A percentile compares a stretch with the other conserved stretches of the same genome.
These are phyloP conservation scores for Aureococcus anophagefferens DNA, from an alignment of 108 stramenopile species.

Conservation along the genomic window DNA sequence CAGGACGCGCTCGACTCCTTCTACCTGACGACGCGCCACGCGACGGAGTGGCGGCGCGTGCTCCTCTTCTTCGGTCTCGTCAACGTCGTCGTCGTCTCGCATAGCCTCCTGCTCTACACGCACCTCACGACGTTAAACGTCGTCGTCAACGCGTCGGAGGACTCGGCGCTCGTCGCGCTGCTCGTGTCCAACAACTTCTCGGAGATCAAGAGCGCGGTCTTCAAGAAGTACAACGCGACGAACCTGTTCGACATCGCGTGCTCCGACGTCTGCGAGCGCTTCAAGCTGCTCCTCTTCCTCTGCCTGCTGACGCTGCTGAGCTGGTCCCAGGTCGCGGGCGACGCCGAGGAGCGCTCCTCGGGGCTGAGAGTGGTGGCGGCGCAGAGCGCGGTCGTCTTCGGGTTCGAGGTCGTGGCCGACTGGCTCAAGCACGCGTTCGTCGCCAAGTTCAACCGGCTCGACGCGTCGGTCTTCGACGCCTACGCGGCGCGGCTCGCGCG, in stretches of 20 bases:
- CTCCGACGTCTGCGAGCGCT: slow-evolving; percentile 69
- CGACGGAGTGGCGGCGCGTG: not conserved
- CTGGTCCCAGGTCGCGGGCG: slow-evolving; percentile 46
- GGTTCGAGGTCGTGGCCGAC: slow-evolving; percentile 75
- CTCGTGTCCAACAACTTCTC: slow-evolving; percentile 95
- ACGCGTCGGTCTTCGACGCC: slow-evolving; percentile 64
- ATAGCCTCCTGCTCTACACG: slow-evolving; percentile 61
- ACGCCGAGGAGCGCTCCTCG: not conserved
- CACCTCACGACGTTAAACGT: slow-evolving; percentile 78
- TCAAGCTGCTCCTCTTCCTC: slow-evolving; percentile 72
- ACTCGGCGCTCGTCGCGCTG: slow-evolving; percentile 64
- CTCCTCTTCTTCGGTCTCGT: not conserved
- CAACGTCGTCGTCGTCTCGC: slow-evolving; percentile 34
- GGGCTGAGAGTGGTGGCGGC: not conserved
- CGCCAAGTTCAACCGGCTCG: slow-evolving; percentile 88
- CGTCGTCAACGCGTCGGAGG: slow-evolving; percentile 74
- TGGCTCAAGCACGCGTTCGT: slow-evolving; percentile 95
- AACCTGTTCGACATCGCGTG: slow-evolving; percentile 91
- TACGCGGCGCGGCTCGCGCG: slow-evolving; percentile 70
- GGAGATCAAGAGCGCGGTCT: slow-evolving; percentile 92
- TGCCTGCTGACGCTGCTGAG: slow-evolving; percentile 58
- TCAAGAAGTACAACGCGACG: slow-evolving; percentile 95
- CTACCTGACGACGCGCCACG: slow-evolving; percentile 63
- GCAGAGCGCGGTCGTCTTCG: slow-evolving; percentile 65
- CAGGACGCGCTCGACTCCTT: slow-evolving; percentile 90